phyloP scores from a whole-genome alignment of 1,139 yeast genomes.

The Wickerhamomyces sp. region DNA sequence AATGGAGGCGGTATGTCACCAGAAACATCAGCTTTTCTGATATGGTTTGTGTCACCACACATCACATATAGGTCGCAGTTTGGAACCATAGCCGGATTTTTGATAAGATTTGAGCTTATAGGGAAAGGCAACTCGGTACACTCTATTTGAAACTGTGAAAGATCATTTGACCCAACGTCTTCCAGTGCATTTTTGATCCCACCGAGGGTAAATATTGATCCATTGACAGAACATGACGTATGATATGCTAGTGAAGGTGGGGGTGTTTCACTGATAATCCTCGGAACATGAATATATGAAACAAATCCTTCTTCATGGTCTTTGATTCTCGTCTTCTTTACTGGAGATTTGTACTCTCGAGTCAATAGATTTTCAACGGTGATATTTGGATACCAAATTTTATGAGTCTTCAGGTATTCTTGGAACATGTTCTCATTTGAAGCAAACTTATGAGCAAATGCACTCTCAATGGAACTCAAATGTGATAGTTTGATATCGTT shows the following conservation, averaged over 20 bases:
- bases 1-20: constrained; percentile 39
- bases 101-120: constrained; percentile 31
- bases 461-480: too few species aligned
- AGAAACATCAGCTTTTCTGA: constrained; percentile 23
- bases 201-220: constrained; percentile 34
- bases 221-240: constrained; percentile 31
- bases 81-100: constrained; percentile 34
- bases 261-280: constrained; percentile 31
- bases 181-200: constrained; percentile 33
- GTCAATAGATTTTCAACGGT: background rate
- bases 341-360: background rate
- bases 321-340: too few species aligned
- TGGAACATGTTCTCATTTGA: background rate
- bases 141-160: constrained; percentile 26
- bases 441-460: too few species aligned
- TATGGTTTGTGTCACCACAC: constrained; percentile 32
- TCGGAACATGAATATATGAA: constrained; percentile 26
- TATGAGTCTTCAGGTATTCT: constrained; percentile 6
- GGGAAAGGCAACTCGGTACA: constrained; percentile 42
- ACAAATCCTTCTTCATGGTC: constrained; percentile 11
- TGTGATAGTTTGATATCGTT: too few species aligned
- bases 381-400: constrained; percentile 9
- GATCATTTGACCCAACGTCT: constrained; percentile 1
- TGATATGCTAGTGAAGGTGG: constrained; percentile 38
- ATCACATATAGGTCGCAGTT: constrained; percentile 30